Base-by-base conservation (phyloP, 352 stramenopile genomes). In the Phytophthora europaea region DNA sequence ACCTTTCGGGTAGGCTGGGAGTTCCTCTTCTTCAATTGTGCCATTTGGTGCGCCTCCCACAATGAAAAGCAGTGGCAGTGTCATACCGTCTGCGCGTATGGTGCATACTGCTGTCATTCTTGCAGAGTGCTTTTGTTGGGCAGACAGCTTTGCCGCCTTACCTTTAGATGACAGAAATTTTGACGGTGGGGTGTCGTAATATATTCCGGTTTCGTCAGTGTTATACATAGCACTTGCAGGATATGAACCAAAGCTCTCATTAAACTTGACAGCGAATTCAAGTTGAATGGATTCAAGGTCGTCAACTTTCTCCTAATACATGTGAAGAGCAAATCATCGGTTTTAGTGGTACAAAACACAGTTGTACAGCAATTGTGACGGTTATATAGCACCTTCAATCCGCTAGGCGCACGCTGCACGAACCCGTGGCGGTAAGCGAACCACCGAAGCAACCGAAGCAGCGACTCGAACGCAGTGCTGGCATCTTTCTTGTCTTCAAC, bases 61-160 rank as follows among this genome's bases (percentile, higher is more conserved):
- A 48, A 70, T 74, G 20, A 75, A 70, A 23, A 70, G 55, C 3
- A 63, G 28, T 22, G 54, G 34, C 1, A 60, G 31, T 16, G 70
- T 67, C 0, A 31, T 4, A 34, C 61, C 54, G 22, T 67, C 34
- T 6, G 2, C 60, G 28, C 52, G 20, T 33, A 69, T 20, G 6
- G 43, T 50, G 18, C 43, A 50, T 18, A 50, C 43, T n/a, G 43
- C 43, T 8, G 43, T 50, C 15, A 66, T 20, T n/a, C 61, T 40
- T 2, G 47, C 55, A 7, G 67, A 75, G 33, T 67, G 61, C 38
- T 69, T 74, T n/a, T 65, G 59, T 12, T 73, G 22, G 9, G 67
- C 61, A 0, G 67, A 63, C 20, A 70, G 65, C 22, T 48, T 6
- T 6, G 55, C 36, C 9, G 26, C 7, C 18, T 75, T 50, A 15